Percentiles rank a stretch among this genome's conserved stretches.
phyloP scores from a whole-genome alignment of 371 early-diverging fungal species.

The Dinochytrium kinnereticum region DNA sequence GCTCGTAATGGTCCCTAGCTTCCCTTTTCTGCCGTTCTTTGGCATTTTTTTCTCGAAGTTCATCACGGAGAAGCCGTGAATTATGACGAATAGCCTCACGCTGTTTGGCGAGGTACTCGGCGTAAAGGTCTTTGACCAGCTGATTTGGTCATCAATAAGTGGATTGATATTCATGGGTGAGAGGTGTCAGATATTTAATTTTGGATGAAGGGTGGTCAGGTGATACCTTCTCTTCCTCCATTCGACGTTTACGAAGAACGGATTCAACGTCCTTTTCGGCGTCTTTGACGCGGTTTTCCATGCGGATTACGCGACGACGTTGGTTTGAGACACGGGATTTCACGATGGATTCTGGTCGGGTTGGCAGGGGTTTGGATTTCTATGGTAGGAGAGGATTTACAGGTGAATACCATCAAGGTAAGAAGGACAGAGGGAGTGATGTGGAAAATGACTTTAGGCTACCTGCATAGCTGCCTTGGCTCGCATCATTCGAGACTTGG shows the following conservation, averaged over 20 bases:
- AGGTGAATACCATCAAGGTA: no score
- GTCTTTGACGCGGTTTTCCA: conserved; percentile 22
- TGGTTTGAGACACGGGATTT: no score
- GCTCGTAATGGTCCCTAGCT: conserved; percentile 32
- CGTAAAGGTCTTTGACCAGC: conserved; percentile 34
- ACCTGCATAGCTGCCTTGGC: not conserved
- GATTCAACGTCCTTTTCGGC: conserved; percentile 29
- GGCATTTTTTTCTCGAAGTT: conserved; percentile 14
- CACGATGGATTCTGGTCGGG: conserved; percentile 22
- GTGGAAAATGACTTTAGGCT: no score
- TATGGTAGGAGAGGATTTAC: not conserved
- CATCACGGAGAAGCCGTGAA: conserved; percentile 27
- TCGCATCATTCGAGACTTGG: not conserved
- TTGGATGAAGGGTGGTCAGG: no score
- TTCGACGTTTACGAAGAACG: conserved; percentile 9
- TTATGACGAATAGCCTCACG: conserved; percentile 37
- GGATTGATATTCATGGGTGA: no score
- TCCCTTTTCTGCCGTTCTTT: conserved; percentile 17
- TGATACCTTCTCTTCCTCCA: conserved; percentile 38
- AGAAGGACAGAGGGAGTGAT: no score
- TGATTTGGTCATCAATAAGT: not conserved
- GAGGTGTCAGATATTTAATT: no score
- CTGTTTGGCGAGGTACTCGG: conserved; percentile 32
- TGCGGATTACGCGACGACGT: conserved; percentile 29
- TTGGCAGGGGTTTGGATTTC: not conserved